Evolutionary conservation across 2,329 filamentous ascomycete species (phyloP).

Genomic region (Orbilia quercus): DNA sequence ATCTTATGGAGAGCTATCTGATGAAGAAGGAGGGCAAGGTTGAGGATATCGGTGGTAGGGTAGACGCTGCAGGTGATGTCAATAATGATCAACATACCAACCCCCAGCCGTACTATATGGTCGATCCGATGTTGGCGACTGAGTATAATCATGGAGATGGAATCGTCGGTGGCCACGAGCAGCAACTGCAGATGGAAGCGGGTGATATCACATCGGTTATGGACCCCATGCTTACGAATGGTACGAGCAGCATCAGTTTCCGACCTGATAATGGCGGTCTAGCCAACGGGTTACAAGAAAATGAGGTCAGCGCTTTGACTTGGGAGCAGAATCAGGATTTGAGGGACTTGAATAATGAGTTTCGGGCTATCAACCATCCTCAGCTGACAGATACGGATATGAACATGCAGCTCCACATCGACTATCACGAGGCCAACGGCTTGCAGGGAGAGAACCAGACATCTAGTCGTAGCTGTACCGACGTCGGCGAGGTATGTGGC

Average conservation of each 20-base stretch:
- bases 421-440: constrained; percentile 15
- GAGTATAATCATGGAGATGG: constrained; percentile 11
- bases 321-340: constrained; percentile 54
- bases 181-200: constrained; percentile 31
- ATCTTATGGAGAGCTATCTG: constrained; percentile 54
- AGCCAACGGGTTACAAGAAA: constrained; percentile 12
- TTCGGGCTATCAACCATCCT: constrained; percentile 17
- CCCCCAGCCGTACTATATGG: constrained; percentile 39
- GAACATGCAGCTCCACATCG: constrained; percentile 7
- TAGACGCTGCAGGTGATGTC: background rate
- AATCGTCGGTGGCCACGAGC: constrained; percentile 12
- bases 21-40: constrained; percentile 51
- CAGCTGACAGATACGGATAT: constrained; percentile 29
- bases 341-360: constrained; percentile 52
- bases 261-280: constrained; percentile 2
- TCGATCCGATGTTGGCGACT: constrained; percentile 38
- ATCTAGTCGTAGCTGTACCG: constrained; percentile 7
- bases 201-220: constrained; percentile 46
- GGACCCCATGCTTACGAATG: constrained; percentile 54
- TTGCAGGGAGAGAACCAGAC: constrained; percentile 10
- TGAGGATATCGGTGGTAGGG: constrained; percentile 13
- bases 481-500: constrained; percentile 11
- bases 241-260: constrained; percentile 41
- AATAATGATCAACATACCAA: background rate
- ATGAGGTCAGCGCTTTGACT: constrained; percentile 10